phyloP scores from a whole-genome alignment of 805 yeast genomes.

The Kluyveromyces dobzhanskii region DNA sequence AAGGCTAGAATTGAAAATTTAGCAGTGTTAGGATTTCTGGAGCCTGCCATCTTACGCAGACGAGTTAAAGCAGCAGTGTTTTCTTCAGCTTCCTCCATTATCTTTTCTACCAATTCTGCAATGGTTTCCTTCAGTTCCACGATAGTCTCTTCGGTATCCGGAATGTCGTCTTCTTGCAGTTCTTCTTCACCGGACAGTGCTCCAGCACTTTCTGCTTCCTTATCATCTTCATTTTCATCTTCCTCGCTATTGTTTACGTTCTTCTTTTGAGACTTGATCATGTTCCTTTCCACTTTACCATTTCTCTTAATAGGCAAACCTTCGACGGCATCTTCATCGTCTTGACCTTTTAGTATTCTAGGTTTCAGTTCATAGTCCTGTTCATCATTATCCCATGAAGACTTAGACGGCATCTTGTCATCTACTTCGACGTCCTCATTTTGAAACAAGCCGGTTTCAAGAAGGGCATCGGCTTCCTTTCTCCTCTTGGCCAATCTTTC shows the following conservation, averaged over 20 bases:
- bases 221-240: constrained; percentile 10
- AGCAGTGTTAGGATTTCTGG: constrained; percentile 55
- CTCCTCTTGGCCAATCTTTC: constrained; percentile 25
- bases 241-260: constrained; percentile 4
- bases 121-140: constrained; percentile 68
- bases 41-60: constrained; percentile 59
- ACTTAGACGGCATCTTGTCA: constrained; percentile 7
- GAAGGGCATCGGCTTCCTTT: constrained; percentile 24
- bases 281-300: constrained; percentile 67
- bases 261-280: constrained; percentile 26
- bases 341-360: constrained; percentile 40
- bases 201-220: constrained; percentile 19
- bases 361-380: constrained; percentile 74
- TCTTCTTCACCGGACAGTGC: constrained; percentile 22
- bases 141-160: constrained; percentile 47
- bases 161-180: constrained; percentile 26
- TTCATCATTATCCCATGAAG: constrained; percentile 63
- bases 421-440: constrained; percentile 17
- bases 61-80: constrained; percentile 57
- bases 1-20: constrained; percentile 71
- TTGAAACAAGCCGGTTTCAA: constrained; percentile 19
- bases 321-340: constrained; percentile 42
- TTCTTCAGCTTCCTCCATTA: constrained; percentile 88
- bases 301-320: constrained; percentile 75
- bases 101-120: constrained; percentile 67